Evolutionary conservation across 495 filamentous ascomycete species (phyloP).

Genomic region (Daldinia decipiens): DNA sequence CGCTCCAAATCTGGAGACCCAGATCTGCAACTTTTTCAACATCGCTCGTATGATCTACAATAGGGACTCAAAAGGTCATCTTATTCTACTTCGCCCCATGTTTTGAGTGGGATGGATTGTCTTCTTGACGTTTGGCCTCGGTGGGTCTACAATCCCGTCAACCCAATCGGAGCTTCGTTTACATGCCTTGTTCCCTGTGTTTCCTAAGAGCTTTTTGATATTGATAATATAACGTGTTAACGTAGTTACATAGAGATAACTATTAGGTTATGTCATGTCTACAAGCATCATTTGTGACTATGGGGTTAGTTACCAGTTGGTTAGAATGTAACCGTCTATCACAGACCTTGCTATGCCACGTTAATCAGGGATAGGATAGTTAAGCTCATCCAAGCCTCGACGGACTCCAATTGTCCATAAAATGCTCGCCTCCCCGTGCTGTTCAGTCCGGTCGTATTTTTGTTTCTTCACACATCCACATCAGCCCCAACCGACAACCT

Average conservation of each 20-base stretch:
- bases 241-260: slow-evolving; percentile 9
- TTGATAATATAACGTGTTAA: slow-evolving; percentile 16
- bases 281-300: slow-evolving; percentile 12
- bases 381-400: slow-evolving; percentile 28
- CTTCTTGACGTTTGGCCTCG: slow-evolving; percentile 34
- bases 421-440: slow-evolving; percentile 35
- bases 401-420: slow-evolving; percentile 45
- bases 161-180: slow-evolving; percentile 32
- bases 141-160: slow-evolving; percentile 30
- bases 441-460: slow-evolving; percentile 21
- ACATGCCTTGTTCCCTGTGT: slow-evolving; percentile 26
- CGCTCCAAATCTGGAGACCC: slow-evolving; percentile 19
- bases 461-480: slow-evolving; percentile 44
- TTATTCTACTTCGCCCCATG: slow-evolving; percentile 30
- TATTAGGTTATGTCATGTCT: slow-evolving; percentile 15
- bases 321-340: slow-evolving; percentile 28
- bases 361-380: slow-evolving; percentile 38
- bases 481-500: slow-evolving; percentile 34
- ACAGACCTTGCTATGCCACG: slow-evolving; percentile 21
- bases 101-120: slow-evolving; percentile 35
- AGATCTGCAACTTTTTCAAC: slow-evolving; percentile 38
- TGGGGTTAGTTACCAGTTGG: background rate
- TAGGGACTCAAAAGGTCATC: slow-evolving; percentile 23
- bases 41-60: slow-evolving; percentile 38
- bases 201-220: slow-evolving; percentile 21